Base-by-base conservation (phyloP, 2,329 filamentous ascomycete genomes). In the Xylaria sp. region DNA sequence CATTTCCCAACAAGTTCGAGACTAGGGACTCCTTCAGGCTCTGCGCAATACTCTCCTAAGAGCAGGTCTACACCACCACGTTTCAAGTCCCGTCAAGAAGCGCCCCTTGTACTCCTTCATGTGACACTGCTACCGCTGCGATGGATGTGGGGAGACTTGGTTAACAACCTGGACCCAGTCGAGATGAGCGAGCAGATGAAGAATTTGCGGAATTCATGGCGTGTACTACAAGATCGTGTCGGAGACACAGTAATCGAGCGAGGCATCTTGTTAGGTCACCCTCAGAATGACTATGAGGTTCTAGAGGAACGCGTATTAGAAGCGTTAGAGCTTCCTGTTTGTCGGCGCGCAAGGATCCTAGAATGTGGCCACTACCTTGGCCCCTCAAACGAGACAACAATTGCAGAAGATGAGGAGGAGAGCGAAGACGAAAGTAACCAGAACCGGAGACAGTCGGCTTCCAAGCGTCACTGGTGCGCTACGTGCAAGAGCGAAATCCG, bases 221-320 rank as follows among this genome's bases (percentile, higher is more conserved):
- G 87, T 53, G 81, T 91, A 66, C 81, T 95, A 2, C 88, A 90
- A 71, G 89, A 92, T 61, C 90, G 91, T 66, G 83, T 93, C 4
- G 89, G 88, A 1, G 91, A 93, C 59, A 93, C 91, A 0, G 88
- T 94, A 12, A 85, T 92, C 70, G 87, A 92, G 75, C 86, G 93
- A 25, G 93, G 91, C 2, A 85, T 96, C 39, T 82, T 96, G 50
- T 85, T 96, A 8, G 88, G 91, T 1, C 93, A 96, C 76, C 93
- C 93, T 0, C 88, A 92, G 72, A 90, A 91, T 64, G 92, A 94
- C 77, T 95, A 92, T 74, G 92, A 94, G 78, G 81, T 93, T 65
- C 85, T 96, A 0, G 91, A 95, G 79, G 92, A 94, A 80, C 84
- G 92, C 32, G 83, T 95, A 39, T 81, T 94, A 2, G 92, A 94